Base-by-base conservation (phyloP, 2,329 filamentous ascomycete genomes). In the Ascochyta rabiei region DNA sequence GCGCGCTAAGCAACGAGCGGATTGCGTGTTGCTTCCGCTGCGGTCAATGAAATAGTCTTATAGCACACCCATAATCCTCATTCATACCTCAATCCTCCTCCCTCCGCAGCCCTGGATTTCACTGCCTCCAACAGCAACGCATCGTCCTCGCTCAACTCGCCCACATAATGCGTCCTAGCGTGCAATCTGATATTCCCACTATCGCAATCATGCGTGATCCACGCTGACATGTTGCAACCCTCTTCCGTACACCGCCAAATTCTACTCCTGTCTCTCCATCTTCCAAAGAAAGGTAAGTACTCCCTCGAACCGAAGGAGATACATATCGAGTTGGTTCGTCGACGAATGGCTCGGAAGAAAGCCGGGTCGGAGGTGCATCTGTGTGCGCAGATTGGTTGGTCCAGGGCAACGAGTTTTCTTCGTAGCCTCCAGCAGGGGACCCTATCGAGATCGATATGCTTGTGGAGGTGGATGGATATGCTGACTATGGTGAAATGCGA, bases 371-470 rank as follows among this genome's bases (percentile, higher is more conserved):
- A 49, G 4, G 52, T 54, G 41, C 35, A 40, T 16, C 45, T 18
- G 18, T 54, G 52, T 9, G 34, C 34, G 41, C 52, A 54, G 35
- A 54, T 54, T 12, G 52, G 52, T 30, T 54, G 52, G 34, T 54
- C 52, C 5, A 54, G 52, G 9, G 52, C 52, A n/a, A 54, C 48
- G 16, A 54, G 46, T 10, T 31, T 49, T n/a, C 52, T 35, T 16
- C 52, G 45, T 13, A 54, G 40, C 1, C 45, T 34, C 52, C 52
- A 54, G 35, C 52, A 49, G 1, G 52, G 52, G 9, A 54, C 44
- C 21, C 52, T 30, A 13, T 49, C 52, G 6, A 45, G 26, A n/a
- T 40, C 46, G 28, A 49, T 48, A 23, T 54, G 52, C 15, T 44
- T 39, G 21, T 54, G 52, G 15, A 54, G 16, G 24, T 30, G 41